These are phyloP conservation scores for Aspergillus aculeatus DNA, from an alignment of 2,329 filamentous ascomycete genomes.

Conservation along the genomic window DNA sequence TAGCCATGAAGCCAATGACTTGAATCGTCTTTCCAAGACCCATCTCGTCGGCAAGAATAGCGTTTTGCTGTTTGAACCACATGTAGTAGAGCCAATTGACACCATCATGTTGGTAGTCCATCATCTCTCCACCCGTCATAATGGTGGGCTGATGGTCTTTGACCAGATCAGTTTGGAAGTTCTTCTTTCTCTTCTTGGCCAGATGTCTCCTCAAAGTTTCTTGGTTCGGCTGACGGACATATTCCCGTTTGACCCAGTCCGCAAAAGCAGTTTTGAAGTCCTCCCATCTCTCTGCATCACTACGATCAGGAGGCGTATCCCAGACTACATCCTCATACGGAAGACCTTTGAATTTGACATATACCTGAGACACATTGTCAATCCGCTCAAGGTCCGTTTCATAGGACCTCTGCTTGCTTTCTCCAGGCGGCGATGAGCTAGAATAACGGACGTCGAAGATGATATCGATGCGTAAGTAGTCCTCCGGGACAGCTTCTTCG, in stretches of 20 bases:
- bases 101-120: slow-evolving; percentile 91
- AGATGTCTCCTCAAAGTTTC: slow-evolving; percentile 65
- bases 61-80: slow-evolving; percentile 77
- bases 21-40: slow-evolving; percentile 97
- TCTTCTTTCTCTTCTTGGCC: slow-evolving; percentile 61
- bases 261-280: slow-evolving; percentile 82
- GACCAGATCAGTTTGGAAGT: slow-evolving; percentile 67
- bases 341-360: slow-evolving; percentile 90
- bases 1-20: slow-evolving; percentile 76
- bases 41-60: slow-evolving; percentile 96
- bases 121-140: slow-evolving; percentile 75
- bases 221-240: slow-evolving; percentile 61
- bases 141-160: slow-evolving; percentile 70
- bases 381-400: slow-evolving; percentile 71
- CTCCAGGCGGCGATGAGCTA: slow-evolving; percentile 46
- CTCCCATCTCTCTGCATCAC: slow-evolving; percentile 65
- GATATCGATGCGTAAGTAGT: slow-evolving; percentile 82
- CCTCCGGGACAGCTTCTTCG: slow-evolving; percentile 81
- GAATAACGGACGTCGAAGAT: slow-evolving; percentile 77
- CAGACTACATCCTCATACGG: slow-evolving; percentile 88
- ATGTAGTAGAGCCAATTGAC: slow-evolving; percentile 94
- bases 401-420: slow-evolving; percentile 56
- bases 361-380: slow-evolving; percentile 68
- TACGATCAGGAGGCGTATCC: slow-evolving; percentile 71
- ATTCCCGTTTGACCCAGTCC: slow-evolving; percentile 78